Percentiles rank a stretch among this genome's conserved stretches.
Conservation (phyloP, 768 basidiomycete species). For the Amanita jacksonii region DNA sequence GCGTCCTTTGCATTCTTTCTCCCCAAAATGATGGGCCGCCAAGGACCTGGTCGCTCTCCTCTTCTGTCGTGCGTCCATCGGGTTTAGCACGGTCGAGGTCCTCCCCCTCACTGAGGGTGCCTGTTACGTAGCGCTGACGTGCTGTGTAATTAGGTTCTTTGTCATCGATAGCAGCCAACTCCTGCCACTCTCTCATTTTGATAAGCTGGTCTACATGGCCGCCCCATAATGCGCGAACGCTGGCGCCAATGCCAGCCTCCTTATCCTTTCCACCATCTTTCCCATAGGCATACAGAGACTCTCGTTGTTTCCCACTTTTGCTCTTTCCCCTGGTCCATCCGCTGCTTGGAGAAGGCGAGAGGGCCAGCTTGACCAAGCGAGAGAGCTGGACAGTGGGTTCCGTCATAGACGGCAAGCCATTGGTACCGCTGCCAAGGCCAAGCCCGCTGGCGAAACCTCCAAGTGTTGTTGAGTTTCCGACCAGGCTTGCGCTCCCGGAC, state of each 20-base stretch:
- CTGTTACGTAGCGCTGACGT: conserved; percentile 16
- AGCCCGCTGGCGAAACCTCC: conserved; percentile 22
- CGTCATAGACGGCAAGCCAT: conserved; percentile 30
- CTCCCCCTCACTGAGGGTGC: conserved; percentile 33
- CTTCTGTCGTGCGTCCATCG: conserved; percentile 32
- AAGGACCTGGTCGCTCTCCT: conserved; percentile 32
- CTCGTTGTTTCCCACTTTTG: conserved; percentile 3
- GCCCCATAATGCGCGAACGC: conserved; percentile 34
- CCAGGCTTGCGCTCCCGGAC: conserved; percentile 31
- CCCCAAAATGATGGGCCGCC: conserved; percentile 25
- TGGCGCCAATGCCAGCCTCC: conserved; percentile 27
- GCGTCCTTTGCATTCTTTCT: conserved; percentile 31
- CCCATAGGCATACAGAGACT: conserved; percentile 13
- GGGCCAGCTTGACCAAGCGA: conserved; percentile 36
- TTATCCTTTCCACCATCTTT: conserved; percentile 21
- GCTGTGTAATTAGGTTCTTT: conserved; percentile 14
- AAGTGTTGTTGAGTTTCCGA: conserved; percentile 4
- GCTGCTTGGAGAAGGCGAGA: conserved; percentile 14
- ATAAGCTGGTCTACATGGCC: conserved; percentile 29
- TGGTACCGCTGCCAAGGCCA: conserved; percentile 25
- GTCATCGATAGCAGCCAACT: conserved; percentile 8
- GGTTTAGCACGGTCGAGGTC: conserved; percentile 17
- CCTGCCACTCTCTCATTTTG: conserved; percentile 29
- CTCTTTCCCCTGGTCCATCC: conserved; percentile 2
- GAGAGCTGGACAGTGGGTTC: conserved; percentile 43